A percentile compares a stretch with the other conserved stretches of the same genome.
phyloP scores from a whole-genome alignment of 768 basidiomycete species.

The Polyporus arcularius region DNA sequence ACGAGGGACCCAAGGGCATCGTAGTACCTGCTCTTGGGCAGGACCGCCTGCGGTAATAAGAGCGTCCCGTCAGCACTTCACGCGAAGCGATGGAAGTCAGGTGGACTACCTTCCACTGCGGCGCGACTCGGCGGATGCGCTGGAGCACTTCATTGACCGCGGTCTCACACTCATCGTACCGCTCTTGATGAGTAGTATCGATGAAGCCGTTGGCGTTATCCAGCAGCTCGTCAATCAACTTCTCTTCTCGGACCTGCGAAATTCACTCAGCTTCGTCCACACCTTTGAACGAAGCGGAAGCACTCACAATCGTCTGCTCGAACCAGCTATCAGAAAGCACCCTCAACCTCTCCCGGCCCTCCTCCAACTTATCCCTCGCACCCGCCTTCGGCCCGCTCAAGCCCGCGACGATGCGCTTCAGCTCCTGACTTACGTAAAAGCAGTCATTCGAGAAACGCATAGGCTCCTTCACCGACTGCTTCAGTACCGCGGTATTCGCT shows the following conservation, averaged over 20 bases:
- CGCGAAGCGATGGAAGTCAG: too few species aligned
- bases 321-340: conserved; percentile 70
- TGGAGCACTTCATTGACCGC: conserved; percentile 63
- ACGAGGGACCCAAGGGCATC: conserved; percentile 69
- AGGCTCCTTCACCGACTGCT: conserved; percentile 48
- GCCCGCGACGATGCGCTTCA: conserved; percentile 39
- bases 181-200: conserved; percentile 68
- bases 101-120: conserved; percentile 66
- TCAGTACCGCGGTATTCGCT: conserved; percentile 48
- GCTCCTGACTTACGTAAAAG: conserved; percentile 59
- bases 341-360: conserved; percentile 52
- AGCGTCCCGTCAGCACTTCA: too few species aligned
- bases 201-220: conserved; percentile 65
- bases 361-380: conserved; percentile 50
- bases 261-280: neutral
- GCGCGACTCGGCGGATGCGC: conserved; percentile 61
- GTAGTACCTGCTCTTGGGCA: conserved; percentile 75
- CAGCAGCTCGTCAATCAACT: conserved; percentile 46
- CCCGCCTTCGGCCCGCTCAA: neutral
- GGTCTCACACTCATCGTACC: conserved; percentile 75
- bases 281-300: neutral
- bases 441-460: conserved; percentile 88
- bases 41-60: conserved; percentile 49
- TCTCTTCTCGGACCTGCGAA: conserved; percentile 50
- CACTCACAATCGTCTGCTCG: conserved; percentile 66